Conservation (phyloP, 305 asterid genomes). For the Fraxinus xanthoxyloides region DNA sequence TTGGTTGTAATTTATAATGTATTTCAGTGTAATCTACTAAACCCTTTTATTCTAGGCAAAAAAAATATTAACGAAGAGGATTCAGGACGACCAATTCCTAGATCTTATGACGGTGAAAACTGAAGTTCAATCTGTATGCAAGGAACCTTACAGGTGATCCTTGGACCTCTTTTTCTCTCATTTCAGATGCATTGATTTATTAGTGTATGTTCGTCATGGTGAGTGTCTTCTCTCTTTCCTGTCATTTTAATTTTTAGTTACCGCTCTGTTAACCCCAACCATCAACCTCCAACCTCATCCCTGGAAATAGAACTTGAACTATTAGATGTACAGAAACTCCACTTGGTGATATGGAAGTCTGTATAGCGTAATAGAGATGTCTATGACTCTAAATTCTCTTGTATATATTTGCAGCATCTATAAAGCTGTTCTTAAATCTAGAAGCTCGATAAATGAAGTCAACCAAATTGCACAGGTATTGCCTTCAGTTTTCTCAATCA, state of each 20-base stretch:
- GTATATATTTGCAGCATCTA: constrained; percentile 62
- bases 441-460: constrained; percentile 78
- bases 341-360: neutral
- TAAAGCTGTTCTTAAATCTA: constrained; percentile 67
- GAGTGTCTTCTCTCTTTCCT: neutral
- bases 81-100: constrained; percentile 84
- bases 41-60: constrained; percentile 56
- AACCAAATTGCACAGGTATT: constrained; percentile 89
- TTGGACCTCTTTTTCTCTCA: neutral
- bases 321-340: constrained; percentile 3
- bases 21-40: constrained; percentile 6
- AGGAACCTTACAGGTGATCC: constrained; percentile 87
- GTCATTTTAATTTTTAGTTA: neutral
- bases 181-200: neutral
- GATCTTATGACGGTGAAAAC: constrained; percentile 75
- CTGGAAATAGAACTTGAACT: neutral
- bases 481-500: constrained; percentile 21
- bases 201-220: neutral
- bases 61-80: constrained; percentile 65
- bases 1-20: neutral
- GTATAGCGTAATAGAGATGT: constrained; percentile 9
- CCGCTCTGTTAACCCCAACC: neutral
- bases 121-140: constrained; percentile 77
- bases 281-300: neutral
- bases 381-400: constrained; percentile 6